Evolutionary conservation across 352 stramenopile genomes (phyloP), one percentile per base, ranked within the genome.

Genomic region (Pythium oligandrum): DNA sequence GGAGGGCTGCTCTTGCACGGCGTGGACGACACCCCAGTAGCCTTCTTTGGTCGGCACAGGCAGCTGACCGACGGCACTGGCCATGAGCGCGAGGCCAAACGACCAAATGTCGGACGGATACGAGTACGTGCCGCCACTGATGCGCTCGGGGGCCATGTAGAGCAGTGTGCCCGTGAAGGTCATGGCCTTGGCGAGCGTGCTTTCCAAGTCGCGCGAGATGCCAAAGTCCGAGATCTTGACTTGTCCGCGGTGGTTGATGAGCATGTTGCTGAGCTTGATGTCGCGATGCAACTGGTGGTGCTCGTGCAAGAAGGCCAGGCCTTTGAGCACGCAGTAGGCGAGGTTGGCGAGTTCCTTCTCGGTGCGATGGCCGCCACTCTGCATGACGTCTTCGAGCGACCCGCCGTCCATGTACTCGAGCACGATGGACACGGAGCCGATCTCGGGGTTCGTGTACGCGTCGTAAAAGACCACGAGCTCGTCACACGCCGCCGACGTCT

Each of bases 191-290:
- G 83, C 83, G n/a, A 92, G 70, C 33, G 83, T 90, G 51, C 78
- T 91, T 48, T 93, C 83, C 1, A 93, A 62, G 36, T 93, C 81
- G 3, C 78, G 73, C 1, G 78, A 90, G 51, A 93, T 93, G 0
- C 83, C 83, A 62, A 93, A 93, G 55, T 93, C 83, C 3, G 83
- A 93, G 48, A 93, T 93, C 69, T 93, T 93, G 53, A 92, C 80
- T 56, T 85, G 61, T 0, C 81, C 79, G 38, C 74, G 60, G 17
- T 80, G 70, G 62, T 96, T 96, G 40, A 98, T 82, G 7, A 98
- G 80, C 67, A 98, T 90, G 70, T 98, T 98, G 56, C 85, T 96
- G 17, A 95, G 86, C 56, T 98, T 98, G 60, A 98, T 96, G 39
- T 98, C 93, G 40, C 93, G 83, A 59, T 98, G 93, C 4, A 98